These are phyloP conservation scores for Ceratocystis harringtonii DNA, from an alignment of 2,329 filamentous ascomycete genomes.

Conservation along the genomic window DNA sequence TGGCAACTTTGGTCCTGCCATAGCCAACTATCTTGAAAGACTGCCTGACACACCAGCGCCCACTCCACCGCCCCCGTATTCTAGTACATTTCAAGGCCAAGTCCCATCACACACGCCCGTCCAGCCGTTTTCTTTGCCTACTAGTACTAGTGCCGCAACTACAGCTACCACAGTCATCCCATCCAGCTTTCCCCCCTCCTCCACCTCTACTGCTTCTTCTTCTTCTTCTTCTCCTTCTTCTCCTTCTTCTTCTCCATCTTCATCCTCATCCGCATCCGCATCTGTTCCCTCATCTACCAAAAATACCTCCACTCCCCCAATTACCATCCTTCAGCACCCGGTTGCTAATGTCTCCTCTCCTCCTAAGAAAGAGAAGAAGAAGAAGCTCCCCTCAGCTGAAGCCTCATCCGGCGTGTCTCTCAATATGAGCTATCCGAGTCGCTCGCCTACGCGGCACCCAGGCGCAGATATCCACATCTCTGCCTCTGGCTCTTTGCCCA, in stretches of 20 bases:
- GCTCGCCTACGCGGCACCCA: not conserved
- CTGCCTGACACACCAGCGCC: conserved; percentile 14
- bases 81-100: not conserved
- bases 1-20: not conserved
- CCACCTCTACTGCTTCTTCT: not conserved
- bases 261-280: not conserved
- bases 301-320: not conserved
- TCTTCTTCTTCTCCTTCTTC: not conserved
- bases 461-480: not conserved
- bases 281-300: not conserved
- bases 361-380: conserved; percentile 2
- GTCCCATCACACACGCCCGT: not conserved
- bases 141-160: not conserved
- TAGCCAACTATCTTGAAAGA: conserved; percentile 7
- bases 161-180: no score
- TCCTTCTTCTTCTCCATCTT: not conserved
- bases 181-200: no score
- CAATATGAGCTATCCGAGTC: not conserved
- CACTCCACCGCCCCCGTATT: conserved; percentile 10
- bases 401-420: conserved; percentile 5
- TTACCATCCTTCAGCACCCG: not conserved
- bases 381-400: not conserved
- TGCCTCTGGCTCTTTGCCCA: not conserved
- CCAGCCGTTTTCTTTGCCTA: not conserved
- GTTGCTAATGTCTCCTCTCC: not conserved